phyloP scores from a whole-genome alignment of 305 asterid species.

The Fraxinus albicans region DNA sequence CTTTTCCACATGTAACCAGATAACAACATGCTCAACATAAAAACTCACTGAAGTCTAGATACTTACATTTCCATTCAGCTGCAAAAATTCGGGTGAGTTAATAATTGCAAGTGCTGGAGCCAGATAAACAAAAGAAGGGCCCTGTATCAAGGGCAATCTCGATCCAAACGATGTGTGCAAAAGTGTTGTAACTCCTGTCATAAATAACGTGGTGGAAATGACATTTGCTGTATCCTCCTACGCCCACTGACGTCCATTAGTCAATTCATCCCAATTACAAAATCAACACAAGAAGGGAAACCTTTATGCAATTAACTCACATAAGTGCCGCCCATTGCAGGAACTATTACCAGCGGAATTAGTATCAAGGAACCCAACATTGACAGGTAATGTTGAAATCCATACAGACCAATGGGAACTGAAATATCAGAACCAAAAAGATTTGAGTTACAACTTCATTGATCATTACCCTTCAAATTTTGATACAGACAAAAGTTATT shows the following conservation, averaged over 20 bases:
- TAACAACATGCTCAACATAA: not conserved
- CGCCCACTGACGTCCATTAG: slow-evolving; percentile 30
- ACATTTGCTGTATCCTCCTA: slow-evolving; percentile 94
- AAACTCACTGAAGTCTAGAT: slow-evolving; percentile 11
- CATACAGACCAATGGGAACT: slow-evolving; percentile 97
- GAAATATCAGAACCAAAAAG: slow-evolving; percentile 35
- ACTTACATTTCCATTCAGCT: slow-evolving; percentile 83
- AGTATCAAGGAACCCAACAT: slow-evolving; percentile 90
- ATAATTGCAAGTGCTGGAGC: slow-evolving; percentile 96
- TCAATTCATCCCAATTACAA: slow-evolving; percentile 8
- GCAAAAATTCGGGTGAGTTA: slow-evolving; percentile 84
- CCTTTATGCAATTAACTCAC: slow-evolving; percentile 53
- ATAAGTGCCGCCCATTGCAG: slow-evolving; percentile 97
- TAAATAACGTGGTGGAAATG: slow-evolving; percentile 82
- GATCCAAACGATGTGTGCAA: slow-evolving; percentile 89
- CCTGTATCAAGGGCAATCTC: slow-evolving; percentile 96
- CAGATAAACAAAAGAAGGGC: slow-evolving; percentile 94
- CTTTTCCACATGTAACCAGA: not conserved
- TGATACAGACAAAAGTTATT: not conserved
- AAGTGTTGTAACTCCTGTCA: slow-evolving; percentile 86
- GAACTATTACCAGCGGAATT: slow-evolving; percentile 93
- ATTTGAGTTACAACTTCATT: slow-evolving; percentile 15
- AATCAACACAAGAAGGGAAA: not conserved
- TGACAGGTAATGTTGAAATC: slow-evolving; percentile 90
- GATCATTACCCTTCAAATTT: not conserved